phyloP scores from a whole-genome alignment of 148 eudicot species.

The Bassia scoparia region DNA sequence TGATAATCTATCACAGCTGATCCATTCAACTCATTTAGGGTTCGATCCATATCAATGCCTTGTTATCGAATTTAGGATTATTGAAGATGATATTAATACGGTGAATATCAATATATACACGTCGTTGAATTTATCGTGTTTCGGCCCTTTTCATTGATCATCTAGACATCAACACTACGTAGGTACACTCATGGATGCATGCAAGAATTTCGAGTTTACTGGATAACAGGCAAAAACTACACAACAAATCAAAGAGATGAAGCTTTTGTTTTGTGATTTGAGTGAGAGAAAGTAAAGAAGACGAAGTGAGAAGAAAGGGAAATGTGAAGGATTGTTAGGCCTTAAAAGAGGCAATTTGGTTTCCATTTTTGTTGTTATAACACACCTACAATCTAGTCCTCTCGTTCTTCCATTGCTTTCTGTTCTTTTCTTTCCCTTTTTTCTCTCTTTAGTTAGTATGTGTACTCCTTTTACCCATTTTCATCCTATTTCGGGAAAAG shows the following conservation, averaged over 20 bases:
- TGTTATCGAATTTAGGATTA: background rate
- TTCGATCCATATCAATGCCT: constrained; percentile 8
- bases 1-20: constrained; percentile 20
- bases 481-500: background rate
- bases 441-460: background rate
- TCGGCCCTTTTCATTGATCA: background rate
- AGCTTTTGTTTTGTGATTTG: too few relatives aligned
- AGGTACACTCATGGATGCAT: too few relatives aligned
- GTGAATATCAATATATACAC: background rate
- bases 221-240: background rate
- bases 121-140: too few relatives aligned
- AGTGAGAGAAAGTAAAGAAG: background rate
- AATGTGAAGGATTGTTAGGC: constrained; percentile 34
- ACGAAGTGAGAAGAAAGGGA: constrained; percentile 12
- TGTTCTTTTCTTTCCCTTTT: background rate
- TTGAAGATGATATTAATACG: background rate
- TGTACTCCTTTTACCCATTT: background rate
- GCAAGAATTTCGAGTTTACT: background rate
- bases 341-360: constrained; percentile 33
- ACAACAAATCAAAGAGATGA: background rate
- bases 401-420: constrained; percentile 11
- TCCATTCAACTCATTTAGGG: constrained; percentile 17
- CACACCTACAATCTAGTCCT: constrained; percentile 12
- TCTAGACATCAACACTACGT: background rate
- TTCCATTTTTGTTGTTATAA: constrained; percentile 22